phyloP scores from a whole-genome alignment of 73 alveolate species.

The Urostyla sp. region DNA sequence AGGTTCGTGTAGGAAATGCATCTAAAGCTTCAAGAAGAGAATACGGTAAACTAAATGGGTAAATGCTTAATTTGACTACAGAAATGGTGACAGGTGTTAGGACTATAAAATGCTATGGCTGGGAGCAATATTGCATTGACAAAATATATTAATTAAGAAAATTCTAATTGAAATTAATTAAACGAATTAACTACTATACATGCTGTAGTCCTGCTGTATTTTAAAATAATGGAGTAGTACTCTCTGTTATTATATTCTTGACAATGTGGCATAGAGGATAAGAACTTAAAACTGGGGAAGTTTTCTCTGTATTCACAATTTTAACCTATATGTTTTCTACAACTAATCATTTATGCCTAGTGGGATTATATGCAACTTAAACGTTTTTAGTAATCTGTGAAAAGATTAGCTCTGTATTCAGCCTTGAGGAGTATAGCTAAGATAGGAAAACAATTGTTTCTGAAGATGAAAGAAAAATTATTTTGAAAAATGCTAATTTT shows the following conservation, averaged over 20 bases:
- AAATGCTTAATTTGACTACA: conserved; percentile 22
- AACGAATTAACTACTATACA: too few relatives aligned
- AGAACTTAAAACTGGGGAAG: too few relatives aligned
- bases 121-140: conserved; percentile 50
- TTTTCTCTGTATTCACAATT: conserved; percentile 16
- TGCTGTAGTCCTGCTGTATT: conserved; percentile 11
- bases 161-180: neutral
- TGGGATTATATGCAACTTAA: neutral
- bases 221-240: conserved; percentile 4
- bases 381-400: too few relatives aligned
- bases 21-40: conserved; percentile 30
- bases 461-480: neutral
- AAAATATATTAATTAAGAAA: neutral
- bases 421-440: neutral
- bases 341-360: neutral
- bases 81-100: conserved; percentile 54
- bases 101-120: conserved; percentile 65
- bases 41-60: conserved; percentile 10
- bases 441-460: neutral
- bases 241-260: neutral
- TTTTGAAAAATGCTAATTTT: neutral
- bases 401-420: too few relatives aligned
- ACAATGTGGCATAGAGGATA: conserved; percentile 7
- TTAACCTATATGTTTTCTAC: conserved; percentile 33
- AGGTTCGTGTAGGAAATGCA: conserved; percentile 12